Percentiles rank a stretch among this genome's conserved stretches.
Evolutionary conservation across 2,329 filamentous ascomycete genomes (phyloP).

Genomic region (Aspergillus hortae): DNA sequence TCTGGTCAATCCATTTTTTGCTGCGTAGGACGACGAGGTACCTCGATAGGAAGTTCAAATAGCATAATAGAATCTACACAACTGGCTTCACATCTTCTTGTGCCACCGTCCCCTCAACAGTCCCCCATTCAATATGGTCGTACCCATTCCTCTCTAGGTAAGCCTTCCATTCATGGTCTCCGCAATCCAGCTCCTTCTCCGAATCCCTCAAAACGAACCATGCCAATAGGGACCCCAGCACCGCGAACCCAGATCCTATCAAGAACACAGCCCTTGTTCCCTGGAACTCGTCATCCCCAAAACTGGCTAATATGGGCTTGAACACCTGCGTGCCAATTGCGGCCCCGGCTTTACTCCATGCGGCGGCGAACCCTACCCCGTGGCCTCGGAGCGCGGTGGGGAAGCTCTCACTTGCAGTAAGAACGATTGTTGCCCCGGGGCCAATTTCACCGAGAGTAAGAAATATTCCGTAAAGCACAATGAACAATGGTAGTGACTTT

Average conservation of each 20-base stretch:
- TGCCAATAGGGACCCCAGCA: constrained; percentile 43
- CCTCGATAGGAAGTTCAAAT: no score
- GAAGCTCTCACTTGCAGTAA: constrained; percentile 46
- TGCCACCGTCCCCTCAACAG: no score
- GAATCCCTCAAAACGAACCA: constrained; percentile 48
- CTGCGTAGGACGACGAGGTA: no score
- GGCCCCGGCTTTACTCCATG: constrained; percentile 50
- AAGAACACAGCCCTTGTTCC: constrained; percentile 51
- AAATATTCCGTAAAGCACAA: constrained; percentile 52
- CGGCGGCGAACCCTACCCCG: constrained; percentile 47
- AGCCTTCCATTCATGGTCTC: constrained; percentile 44
- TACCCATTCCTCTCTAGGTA: constrained; percentile 45
- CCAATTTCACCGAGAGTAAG: constrained; percentile 50
- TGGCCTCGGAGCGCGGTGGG: constrained; percentile 50
- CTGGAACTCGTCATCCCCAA: constrained; percentile 36
- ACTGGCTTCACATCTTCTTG: no score
- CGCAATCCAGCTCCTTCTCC: constrained; percentile 39
- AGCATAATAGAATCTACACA: no score
- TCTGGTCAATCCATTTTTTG: no score
- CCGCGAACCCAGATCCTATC: constrained; percentile 50
- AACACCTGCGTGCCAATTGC: constrained; percentile 53
- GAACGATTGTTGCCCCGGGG: constrained; percentile 42
- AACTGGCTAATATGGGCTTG: constrained; percentile 48
- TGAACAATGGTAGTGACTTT: constrained; percentile 48
- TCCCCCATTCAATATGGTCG: constrained; percentile 25